These are phyloP conservation scores for Pythium dissotocum DNA, from an alignment of 352 stramenopile species.

Conservation along the genomic window DNA sequence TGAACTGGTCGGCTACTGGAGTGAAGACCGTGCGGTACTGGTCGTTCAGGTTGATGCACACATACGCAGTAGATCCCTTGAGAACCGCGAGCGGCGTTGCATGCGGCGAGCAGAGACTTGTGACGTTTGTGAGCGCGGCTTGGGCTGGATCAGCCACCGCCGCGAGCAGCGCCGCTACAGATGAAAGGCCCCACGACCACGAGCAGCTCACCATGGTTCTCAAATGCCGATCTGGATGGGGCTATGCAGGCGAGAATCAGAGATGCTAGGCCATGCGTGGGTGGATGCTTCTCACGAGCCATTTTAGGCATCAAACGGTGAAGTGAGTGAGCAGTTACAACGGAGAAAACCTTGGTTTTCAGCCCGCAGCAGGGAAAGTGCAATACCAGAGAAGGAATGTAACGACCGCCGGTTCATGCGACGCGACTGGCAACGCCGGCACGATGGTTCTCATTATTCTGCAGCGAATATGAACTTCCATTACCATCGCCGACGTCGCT, in stretches of 20 bases:
- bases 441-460: neutral
- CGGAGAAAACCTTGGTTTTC: neutral
- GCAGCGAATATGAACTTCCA: neutral
- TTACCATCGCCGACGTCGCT: neutral
- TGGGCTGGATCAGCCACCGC: conserved; percentile 5
- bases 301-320: conserved; percentile 1
- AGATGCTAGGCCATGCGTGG: neutral
- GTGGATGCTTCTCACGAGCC: neutral
- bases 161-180: neutral
- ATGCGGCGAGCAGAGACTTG: conserved; percentile 61
- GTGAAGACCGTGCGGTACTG: conserved; percentile 76
- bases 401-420: conserved; percentile 7
- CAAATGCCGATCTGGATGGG: neutral
- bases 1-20: conserved; percentile 74
- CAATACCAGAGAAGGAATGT: conserved; percentile 9
- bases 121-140: conserved; percentile 47
- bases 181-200: neutral
- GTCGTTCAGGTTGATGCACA: conserved; percentile 82
- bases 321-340: neutral
- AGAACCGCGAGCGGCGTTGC: conserved; percentile 44
- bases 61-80: conserved; percentile 64
- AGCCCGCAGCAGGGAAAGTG: conserved; percentile 4
- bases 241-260: neutral
- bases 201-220: conserved; percentile 14
- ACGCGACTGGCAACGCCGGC: neutral